phyloP scores from a whole-genome alignment of 2,329 filamentous ascomycete species.

The Stagonosporopsis tanaceti region DNA sequence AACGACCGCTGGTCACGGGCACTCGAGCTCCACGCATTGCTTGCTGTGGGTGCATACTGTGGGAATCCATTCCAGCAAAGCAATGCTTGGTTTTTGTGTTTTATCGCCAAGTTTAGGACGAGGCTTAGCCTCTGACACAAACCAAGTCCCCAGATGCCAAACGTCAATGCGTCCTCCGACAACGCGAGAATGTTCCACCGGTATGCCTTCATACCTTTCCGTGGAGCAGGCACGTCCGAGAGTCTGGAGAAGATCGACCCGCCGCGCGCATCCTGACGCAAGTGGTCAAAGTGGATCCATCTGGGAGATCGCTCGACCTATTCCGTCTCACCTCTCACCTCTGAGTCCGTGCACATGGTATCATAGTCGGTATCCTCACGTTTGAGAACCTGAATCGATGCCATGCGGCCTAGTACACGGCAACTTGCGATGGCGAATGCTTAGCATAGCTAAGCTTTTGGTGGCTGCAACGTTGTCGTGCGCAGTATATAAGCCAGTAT shows the following conservation, averaged over 20 bases:
- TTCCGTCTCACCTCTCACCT: constrained; percentile 35
- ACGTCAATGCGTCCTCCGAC: constrained; percentile 40
- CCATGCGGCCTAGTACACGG: constrained; percentile 13
- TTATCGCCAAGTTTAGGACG: constrained; percentile 35
- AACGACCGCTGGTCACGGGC: neutral
- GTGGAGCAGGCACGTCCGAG: constrained; percentile 15
- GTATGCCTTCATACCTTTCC: constrained; percentile 8
- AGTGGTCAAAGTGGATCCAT: constrained; percentile 17
- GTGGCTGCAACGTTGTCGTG: constrained; percentile 1
- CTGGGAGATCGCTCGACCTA: constrained; percentile 36
- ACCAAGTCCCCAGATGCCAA: constrained; percentile 37
- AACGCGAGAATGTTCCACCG: constrained; percentile 33
- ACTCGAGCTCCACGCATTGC: neutral
- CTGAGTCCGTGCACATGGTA: constrained; percentile 29
- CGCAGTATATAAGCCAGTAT: constrained; percentile 39
- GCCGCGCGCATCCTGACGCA: constrained; percentile 21
- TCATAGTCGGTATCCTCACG: constrained; percentile 29
- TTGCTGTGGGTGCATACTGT: neutral
- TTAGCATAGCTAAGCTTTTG: constrained; percentile 45
- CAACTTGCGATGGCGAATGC: constrained; percentile 29
- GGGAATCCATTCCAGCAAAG: neutral
- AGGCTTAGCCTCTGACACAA: constrained; percentile 39
- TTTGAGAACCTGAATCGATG: constrained; percentile 22
- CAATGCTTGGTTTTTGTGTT: constrained; percentile 23
- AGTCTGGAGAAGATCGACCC: constrained; percentile 34